These are phyloP conservation scores for Phaeotremella skinneri DNA, from an alignment of 768 basidiomycete species.

Conservation along the genomic window DNA sequence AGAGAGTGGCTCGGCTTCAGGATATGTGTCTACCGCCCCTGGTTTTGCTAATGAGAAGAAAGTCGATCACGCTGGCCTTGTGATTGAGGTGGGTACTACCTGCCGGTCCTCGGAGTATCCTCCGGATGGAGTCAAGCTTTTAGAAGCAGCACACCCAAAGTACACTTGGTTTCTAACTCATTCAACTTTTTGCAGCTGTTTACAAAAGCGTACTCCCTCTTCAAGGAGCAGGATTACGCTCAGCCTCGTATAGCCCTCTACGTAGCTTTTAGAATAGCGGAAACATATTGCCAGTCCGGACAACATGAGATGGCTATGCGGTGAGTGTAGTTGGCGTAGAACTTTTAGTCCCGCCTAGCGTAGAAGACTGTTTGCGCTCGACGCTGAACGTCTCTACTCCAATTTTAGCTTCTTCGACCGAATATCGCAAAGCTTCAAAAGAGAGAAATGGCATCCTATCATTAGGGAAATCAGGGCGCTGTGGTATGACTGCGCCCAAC, in stretches of 20 bases:
- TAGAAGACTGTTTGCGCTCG: background rate
- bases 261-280: slow-evolving; percentile 86
- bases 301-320: slow-evolving; percentile 85
- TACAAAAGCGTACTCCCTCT: slow-evolving; percentile 88
- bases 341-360: background rate
- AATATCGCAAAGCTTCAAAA: slow-evolving; percentile 81
- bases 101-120: no score
- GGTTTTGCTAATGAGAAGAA: slow-evolving; percentile 87
- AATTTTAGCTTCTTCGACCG: slow-evolving; percentile 87
- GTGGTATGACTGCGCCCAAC: slow-evolving; percentile 81
- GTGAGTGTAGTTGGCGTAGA: slow-evolving; percentile 54
- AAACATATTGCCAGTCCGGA: slow-evolving; percentile 73
- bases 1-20: slow-evolving; percentile 31
- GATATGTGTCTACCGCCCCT: slow-evolving; percentile 56
- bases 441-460: slow-evolving; percentile 75
- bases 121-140: no score
- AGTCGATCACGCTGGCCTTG: slow-evolving; percentile 77
- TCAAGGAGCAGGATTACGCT: slow-evolving; percentile 71
- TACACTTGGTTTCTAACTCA: background rate
- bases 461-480: slow-evolving; percentile 69
- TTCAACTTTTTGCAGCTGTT: slow-evolving; percentile 63
- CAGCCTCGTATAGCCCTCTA: slow-evolving; percentile 80
- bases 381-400: no score
- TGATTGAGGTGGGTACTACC: slow-evolving; percentile 69
- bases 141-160: no score